Percentiles rank a stretch among this genome's conserved stretches.
phyloP scores from a whole-genome alignment of 1,139 yeast genomes.

The Suhomyces yuchorum region DNA sequence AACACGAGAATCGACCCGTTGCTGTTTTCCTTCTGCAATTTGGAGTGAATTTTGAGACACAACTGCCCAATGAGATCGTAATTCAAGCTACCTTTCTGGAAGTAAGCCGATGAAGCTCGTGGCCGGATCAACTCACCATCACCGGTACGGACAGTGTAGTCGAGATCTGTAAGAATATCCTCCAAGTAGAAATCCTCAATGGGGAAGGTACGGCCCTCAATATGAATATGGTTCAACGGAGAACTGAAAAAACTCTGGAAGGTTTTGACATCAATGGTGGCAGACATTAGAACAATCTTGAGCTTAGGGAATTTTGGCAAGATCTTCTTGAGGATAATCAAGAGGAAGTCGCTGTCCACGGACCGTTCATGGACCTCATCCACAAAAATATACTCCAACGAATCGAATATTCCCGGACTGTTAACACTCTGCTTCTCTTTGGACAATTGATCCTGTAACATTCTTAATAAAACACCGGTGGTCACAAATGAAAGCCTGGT shows the following conservation, averaged over 20 bases:
- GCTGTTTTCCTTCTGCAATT: conserved; percentile 37
- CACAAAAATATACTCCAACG: conserved; percentile 69
- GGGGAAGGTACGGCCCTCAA: conserved; percentile 93
- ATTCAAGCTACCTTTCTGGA: conserved; percentile 66
- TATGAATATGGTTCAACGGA: conserved; percentile 62
- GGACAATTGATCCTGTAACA: conserved; percentile 59
- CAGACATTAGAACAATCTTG: conserved; percentile 86
- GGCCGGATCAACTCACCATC: conserved; percentile 53
- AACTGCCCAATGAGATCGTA: conserved; percentile 67
- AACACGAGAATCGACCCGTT: conserved; percentile 81
- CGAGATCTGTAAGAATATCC: conserved; percentile 54
- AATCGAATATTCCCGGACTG: conserved; percentile 45
- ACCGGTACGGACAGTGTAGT: conserved; percentile 52
- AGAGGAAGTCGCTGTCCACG: conserved; percentile 82
- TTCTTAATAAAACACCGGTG: conserved; percentile 86
- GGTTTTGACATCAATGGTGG: conserved; percentile 78
- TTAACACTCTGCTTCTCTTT: conserved; percentile 15
- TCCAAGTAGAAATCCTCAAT: conserved; percentile 76
- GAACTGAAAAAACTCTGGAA: conserved; percentile 64
- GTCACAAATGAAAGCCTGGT: conserved; percentile 87
- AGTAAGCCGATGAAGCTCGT: conserved; percentile 62
- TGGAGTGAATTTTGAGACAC: conserved; percentile 53
- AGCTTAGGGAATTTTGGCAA: conserved; percentile 50
- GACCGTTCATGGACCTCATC: conserved; percentile 98
- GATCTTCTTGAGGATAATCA: conserved; percentile 71